These are phyloP conservation scores for Lasiosphaeria hispida DNA, from an alignment of 495 filamentous ascomycete species.

Conservation along the genomic window DNA sequence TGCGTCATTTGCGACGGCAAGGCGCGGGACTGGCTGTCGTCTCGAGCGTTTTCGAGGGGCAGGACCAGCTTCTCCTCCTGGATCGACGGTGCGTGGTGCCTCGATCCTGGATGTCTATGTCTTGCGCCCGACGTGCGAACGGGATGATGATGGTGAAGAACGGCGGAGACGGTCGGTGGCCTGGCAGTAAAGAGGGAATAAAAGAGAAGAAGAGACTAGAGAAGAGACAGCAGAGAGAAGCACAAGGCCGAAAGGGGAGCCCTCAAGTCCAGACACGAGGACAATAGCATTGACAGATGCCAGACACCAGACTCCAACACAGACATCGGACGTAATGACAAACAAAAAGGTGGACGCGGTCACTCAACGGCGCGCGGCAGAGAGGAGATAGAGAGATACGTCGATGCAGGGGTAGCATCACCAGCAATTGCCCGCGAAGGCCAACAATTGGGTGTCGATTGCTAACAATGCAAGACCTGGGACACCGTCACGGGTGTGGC, in stretches of 20 bases:
- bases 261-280: not conserved
- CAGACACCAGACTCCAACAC: not conserved
- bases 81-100: slow-evolving; percentile 12
- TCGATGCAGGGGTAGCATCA: not conserved
- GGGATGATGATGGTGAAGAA: not conserved
- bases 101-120: too few relatives aligned
- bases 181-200: not conserved
- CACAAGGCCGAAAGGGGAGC: not conserved
- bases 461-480: slow-evolving; percentile 7
- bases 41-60: not conserved
- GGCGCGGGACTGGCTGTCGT: slow-evolving; percentile 13
- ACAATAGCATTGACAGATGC: not conserved
- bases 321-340: slow-evolving; percentile 9
- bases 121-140: too few relatives aligned
- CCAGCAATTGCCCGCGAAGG: not conserved
- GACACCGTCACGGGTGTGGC: not conserved
- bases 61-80: not conserved
- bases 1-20: slow-evolving; percentile 45
- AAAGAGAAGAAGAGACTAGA: not conserved
- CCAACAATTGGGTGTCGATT: not conserved
- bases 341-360: slow-evolving; percentile 9
- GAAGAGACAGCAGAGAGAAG: not conserved
- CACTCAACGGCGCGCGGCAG: not conserved
- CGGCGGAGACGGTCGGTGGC: not conserved
- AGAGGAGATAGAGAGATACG: slow-evolving; percentile 12